Percentiles rank a stretch among this genome's conserved stretches.
Conservation (phyloP, 2,329 filamentous ascomycete genomes). For the Botrytis squamosa region DNA sequence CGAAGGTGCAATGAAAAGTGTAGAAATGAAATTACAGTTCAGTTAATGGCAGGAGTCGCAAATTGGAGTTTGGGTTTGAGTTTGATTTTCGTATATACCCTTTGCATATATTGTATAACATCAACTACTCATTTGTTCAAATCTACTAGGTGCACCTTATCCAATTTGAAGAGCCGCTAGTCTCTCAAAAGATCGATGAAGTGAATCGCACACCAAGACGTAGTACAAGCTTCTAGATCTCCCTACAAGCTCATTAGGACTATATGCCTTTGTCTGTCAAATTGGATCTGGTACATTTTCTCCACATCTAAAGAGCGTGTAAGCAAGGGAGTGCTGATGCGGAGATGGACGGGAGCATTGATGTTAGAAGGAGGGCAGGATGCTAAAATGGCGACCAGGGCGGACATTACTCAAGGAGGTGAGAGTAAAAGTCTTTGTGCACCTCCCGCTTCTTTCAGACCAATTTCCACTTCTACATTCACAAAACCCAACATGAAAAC, state of each 20-base stretch:
- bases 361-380: neutral
- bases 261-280: neutral
- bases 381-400: neutral
- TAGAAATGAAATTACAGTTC: too few species aligned
- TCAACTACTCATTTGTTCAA: neutral
- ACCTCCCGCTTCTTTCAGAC: neutral
- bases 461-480: neutral
- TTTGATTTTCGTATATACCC: neutral
- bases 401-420: accelerated
- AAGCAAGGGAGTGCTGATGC: neutral
- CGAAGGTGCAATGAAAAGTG: neutral
- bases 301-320: neutral
- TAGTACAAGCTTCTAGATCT: neutral
- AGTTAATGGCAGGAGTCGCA: neutral
- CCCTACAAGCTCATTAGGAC: neutral
- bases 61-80: neutral
- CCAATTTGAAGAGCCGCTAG: neutral
- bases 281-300: neutral
- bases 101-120: neutral
- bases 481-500: neutral
- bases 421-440: neutral
- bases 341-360: neutral
- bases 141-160: neutral
- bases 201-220: neutral
- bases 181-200: neutral